Base-by-base conservation (phyloP, 2,329 filamentous ascomycete genomes). In the Cordyceps fumosorosea region DNA sequence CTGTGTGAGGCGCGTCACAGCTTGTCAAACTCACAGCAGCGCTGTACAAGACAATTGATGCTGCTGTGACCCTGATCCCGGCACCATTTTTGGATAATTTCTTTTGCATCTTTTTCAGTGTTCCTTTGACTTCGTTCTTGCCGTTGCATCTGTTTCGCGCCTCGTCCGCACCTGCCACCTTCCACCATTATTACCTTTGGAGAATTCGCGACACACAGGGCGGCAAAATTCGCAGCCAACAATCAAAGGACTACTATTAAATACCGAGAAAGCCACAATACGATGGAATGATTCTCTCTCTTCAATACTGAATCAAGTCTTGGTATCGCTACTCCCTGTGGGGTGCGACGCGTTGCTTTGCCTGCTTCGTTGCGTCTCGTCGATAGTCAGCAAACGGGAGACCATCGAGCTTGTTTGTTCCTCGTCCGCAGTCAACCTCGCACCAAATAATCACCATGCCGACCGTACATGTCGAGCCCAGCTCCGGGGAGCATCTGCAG, bases 401-500 rank as follows among this genome's bases (percentile, higher is more conserved):
- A 10, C 47, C 10, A 20, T 32, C 16, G 24, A 51, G 40, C 34
- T 40, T 32, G 56, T 5, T 20, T 44, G 32, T 18, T 11, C 16
- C 5, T 20, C 6, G 4, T 14, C 47, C 10, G 14, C 7, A 24
- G 32, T 40, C 34, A 52, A 45, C 24, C 45, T 37, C 14, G 45
- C 56, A 26, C 26, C n/a, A 6, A 20, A 18, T 24, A 52, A 63
- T 62, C 62, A 80, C 69, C 48, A 87, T 87, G 84, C 84, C 84
- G 53, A 86, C 82, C 26, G 74, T 78, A 60, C 84, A 84, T 65
- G 80, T 87, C 62, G 77, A 76, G 47, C 77, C 81, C 11, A 75
- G 76, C 47, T 80, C 82, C 64, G 75, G 78, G 66, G 77, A 81
- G 65, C 76, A 79, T 57, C 78, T 90, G n/a, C 85, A 88, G 67